These are phyloP conservation scores for Populus nigra DNA, from an alignment of 345 rosid species.

Conservation along the genomic window DNA sequence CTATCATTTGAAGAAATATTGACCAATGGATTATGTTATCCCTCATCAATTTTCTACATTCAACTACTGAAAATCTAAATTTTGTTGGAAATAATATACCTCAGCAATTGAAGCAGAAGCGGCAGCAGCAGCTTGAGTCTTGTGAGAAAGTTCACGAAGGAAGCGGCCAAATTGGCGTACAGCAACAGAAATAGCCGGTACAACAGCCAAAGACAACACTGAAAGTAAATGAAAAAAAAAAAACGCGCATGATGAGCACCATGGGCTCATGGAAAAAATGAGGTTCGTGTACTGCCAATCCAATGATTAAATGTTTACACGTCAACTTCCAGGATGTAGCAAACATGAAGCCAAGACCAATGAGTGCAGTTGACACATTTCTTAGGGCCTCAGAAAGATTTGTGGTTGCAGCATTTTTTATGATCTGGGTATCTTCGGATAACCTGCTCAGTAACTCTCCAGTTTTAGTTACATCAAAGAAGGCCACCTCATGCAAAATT, in stretches of 20 bases:
- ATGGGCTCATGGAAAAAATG: background rate
- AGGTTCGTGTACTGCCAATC: background rate
- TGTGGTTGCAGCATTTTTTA: slow-evolving; percentile 53
- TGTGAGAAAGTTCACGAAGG: slow-evolving; percentile 88
- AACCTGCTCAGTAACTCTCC: slow-evolving; percentile 55
- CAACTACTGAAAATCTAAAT: background rate
- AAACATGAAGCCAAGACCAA: slow-evolving; percentile 47
- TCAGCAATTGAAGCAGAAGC: slow-evolving; percentile 92
- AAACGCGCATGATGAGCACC: background rate
- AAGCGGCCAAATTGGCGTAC: slow-evolving; percentile 70
- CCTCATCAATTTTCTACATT: background rate
- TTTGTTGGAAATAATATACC: slow-evolving; percentile 38
- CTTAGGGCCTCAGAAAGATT: slow-evolving; percentile 53
- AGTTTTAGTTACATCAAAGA: slow-evolving; percentile 47
- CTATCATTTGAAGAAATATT: background rate
- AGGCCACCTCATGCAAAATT: slow-evolving; percentile 47
- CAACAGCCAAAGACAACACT: slow-evolving; percentile 87
- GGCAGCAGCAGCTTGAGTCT: slow-evolving; percentile 97
- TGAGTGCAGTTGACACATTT: slow-evolving; percentile 37
- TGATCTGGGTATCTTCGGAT: slow-evolving; percentile 54
- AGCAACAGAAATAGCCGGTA: slow-evolving; percentile 71
- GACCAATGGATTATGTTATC: background rate
- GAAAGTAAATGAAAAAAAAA: slow-evolving; percentile 5
- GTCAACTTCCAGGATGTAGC: slow-evolving; percentile 50
- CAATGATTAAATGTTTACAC: slow-evolving; percentile 24